A percentile compares a stretch with the other conserved stretches of the same genome.
phyloP scores from a whole-genome alignment of 352 stramenopile species.

The Saprolegnia parasitica region DNA sequence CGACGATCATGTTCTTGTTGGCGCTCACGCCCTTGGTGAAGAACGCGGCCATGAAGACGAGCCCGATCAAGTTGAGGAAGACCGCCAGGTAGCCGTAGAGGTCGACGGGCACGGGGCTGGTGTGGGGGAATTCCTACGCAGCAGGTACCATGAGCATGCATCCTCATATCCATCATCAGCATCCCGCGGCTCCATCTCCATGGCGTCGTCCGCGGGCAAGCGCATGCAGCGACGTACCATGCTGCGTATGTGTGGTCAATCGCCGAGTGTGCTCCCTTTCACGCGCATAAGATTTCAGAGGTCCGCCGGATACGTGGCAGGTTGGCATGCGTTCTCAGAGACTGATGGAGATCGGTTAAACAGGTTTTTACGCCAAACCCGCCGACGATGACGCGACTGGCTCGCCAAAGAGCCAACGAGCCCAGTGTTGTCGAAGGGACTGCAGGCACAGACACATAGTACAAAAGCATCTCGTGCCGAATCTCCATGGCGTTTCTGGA shows the following conservation, averaged over 20 bases:
- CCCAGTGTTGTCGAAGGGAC: no score
- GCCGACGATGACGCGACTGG: no score
- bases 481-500: no score
- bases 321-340: not conserved
- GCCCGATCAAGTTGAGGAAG: slow-evolving; percentile 52
- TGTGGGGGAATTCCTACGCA: slow-evolving; percentile 74
- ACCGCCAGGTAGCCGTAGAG: slow-evolving; percentile 61
- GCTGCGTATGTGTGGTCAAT: slow-evolving; percentile 1
- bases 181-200: not conserved
- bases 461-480: no score
- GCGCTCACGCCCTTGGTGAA: slow-evolving; percentile 70
- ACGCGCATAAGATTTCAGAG: not conserved
- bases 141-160: slow-evolving; percentile 1
- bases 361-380: no score
- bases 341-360: no score
- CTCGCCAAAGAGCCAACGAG: no score
- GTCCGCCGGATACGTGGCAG: not conserved
- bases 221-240: slow-evolving; percentile 9
- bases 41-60: slow-evolving; percentile 77
- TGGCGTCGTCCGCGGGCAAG: not conserved
- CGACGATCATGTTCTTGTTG: slow-evolving; percentile 73
- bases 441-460: no score
- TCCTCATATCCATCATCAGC: not conserved
- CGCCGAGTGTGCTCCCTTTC: not conserved
- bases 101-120: slow-evolving; percentile 67